Evolutionary conservation across 176 grass and related monocot species (phyloP).

Genomic region (Carex parvula): DNA sequence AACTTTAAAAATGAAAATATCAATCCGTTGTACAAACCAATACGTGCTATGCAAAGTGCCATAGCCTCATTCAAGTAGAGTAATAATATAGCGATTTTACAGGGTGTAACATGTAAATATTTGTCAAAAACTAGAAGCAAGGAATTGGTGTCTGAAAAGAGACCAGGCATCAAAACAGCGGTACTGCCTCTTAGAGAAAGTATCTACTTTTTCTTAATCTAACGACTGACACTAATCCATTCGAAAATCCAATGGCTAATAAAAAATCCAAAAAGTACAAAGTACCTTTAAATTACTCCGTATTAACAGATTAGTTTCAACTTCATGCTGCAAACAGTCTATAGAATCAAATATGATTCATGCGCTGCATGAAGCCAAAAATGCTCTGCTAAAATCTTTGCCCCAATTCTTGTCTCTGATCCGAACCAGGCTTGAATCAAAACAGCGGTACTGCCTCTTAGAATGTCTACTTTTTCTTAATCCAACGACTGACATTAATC

Average conservation of each 20-base stretch:
- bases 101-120: conserved; percentile 4
- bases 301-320: neutral
- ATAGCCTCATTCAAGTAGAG: no score
- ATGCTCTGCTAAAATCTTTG: no score
- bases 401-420: no score
- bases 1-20: no score
- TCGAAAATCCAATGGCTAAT: neutral
- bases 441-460: no score
- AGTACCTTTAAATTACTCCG: neutral
- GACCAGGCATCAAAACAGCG: neutral
- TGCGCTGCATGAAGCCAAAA: no score
- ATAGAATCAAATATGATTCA: no score
- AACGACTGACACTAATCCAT: neutral
- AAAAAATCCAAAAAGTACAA: neutral
- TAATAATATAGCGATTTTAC: neutral
- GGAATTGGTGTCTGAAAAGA: neutral
- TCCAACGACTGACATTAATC: neutral
- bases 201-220: neutral
- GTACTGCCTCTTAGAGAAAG: neutral
- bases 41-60: no score
- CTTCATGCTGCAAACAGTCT: no score
- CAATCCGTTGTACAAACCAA: no score
- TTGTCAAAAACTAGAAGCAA: neutral
- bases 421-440: no score
- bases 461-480: neutral